phyloP scores from a whole-genome alignment of 768 basidiomycete species.

The Hericium rajendrae region DNA sequence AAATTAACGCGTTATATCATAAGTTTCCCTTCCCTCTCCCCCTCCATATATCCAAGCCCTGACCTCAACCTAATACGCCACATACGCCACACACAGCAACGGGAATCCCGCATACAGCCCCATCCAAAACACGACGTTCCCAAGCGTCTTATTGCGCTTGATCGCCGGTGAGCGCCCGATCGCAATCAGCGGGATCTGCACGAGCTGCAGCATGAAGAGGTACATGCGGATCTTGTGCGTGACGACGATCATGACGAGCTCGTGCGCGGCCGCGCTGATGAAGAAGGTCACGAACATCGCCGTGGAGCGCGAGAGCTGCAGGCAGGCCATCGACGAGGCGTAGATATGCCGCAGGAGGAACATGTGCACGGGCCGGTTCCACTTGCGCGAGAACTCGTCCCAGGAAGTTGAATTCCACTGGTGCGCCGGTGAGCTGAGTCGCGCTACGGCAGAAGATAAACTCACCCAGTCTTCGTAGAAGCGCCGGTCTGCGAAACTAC shows the following conservation, averaged over 20 bases:
- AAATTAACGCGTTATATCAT: too few species aligned
- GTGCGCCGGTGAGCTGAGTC: neutral
- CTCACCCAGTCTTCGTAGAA: conserved; percentile 95
- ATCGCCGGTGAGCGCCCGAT: conserved; percentile 69
- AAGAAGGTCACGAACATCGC: conserved; percentile 93
- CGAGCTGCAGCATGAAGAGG: conserved; percentile 66
- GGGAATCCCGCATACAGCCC: conserved; percentile 92
- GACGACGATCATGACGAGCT: conserved; percentile 94
- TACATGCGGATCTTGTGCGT: conserved; percentile 92
- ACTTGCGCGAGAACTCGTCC: conserved; percentile 97
- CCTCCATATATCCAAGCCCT: too few species aligned
- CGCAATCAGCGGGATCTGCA: conserved; percentile 87
- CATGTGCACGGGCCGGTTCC: conserved; percentile 96
- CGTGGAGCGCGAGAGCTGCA: conserved; percentile 61
- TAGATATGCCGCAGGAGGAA: conserved; percentile 95
- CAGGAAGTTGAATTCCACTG: conserved; percentile 96
- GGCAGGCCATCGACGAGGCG: conserved; percentile 72
- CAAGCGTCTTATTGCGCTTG: conserved; percentile 72
- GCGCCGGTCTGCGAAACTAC: conserved; percentile 89
- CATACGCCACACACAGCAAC: conserved; percentile 73
- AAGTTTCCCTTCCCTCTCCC: too few species aligned
- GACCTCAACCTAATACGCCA: conserved; percentile 34
- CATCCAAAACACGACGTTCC: conserved; percentile 88
- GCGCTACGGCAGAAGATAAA: neutral
- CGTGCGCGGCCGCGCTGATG: conserved; percentile 82